Evolutionary conservation across 129 eudicot species (phyloP).

Genomic region (Helichrysum umbraculigerum): DNA sequence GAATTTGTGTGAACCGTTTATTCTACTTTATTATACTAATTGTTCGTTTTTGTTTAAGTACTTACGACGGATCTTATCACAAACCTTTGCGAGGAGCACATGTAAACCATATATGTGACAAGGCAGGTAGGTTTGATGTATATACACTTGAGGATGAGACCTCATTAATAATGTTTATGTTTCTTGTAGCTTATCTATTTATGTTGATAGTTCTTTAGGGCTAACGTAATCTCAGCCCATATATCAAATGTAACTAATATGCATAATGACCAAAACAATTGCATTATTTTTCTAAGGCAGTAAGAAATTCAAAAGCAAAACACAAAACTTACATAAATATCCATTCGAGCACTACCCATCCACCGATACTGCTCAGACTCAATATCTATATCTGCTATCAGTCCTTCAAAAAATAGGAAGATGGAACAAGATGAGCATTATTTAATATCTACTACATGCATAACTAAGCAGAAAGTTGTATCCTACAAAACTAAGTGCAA

Average conservation of each 20-base stretch:
- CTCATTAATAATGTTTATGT: neutral
- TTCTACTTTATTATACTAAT: neutral
- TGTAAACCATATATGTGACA: neutral
- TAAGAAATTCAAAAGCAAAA: neutral
- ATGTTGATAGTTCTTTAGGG: neutral
- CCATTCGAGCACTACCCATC: constrained; percentile 95
- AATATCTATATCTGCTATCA: constrained; percentile 88
- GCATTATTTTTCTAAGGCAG: neutral
- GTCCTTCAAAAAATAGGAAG: constrained; percentile 35
- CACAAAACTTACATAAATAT: constrained; percentile 64
- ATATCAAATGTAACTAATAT: neutral
- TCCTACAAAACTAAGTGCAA: constrained; percentile 4
- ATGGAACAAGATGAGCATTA: neutral
- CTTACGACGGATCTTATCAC: neutral
- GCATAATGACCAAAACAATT: neutral
- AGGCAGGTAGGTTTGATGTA: neutral
- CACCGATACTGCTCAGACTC: constrained; percentile 93
- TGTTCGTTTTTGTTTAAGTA: too few species aligned
- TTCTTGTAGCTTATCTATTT: neutral
- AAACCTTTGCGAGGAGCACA: neutral
- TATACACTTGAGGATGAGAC: neutral
- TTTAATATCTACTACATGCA: neutral
- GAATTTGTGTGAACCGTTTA: neutral
- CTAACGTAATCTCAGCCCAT: neutral
- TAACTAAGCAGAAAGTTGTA: constrained; percentile 2